Evolutionary conservation across 805 yeast genomes (phyloP).

Genomic region (Ogataea parapolymorpha): DNA sequence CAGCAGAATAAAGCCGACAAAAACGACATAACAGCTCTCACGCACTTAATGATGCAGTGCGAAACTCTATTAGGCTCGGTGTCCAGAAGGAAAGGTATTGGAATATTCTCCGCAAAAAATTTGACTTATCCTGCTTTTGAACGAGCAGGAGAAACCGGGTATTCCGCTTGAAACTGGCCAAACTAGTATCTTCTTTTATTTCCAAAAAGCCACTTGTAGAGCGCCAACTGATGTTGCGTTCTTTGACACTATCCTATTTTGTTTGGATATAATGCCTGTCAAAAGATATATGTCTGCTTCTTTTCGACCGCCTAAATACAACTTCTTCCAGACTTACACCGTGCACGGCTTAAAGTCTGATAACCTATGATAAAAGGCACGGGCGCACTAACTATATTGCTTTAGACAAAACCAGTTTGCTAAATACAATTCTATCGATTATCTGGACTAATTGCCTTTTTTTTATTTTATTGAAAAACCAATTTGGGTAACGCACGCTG

Average conservation of each 20-base stretch:
- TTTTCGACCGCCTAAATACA: not conserved
- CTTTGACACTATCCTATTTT: not conserved
- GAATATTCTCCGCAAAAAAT: not conserved
- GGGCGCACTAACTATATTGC: not conserved
- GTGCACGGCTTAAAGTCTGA: not conserved
- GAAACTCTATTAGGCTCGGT: slow-evolving; percentile 4
- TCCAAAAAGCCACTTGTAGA: not conserved
- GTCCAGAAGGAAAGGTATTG: not conserved
- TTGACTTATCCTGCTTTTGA: not conserved
- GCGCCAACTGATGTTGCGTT: not conserved
- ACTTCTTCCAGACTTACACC: not conserved
- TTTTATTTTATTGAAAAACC: not conserved
- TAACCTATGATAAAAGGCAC: not conserved
- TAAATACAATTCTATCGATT: slow-evolving; percentile 8
- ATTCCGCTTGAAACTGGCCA: not conserved
- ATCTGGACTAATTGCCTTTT: slow-evolving; percentile 8
- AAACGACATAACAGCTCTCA: slow-evolving; percentile 30
- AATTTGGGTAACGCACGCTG: slow-evolving; percentile 7
- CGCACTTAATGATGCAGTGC: not conserved
- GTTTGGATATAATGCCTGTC: not conserved
- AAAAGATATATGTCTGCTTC: not conserved
- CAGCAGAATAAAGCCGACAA: slow-evolving; percentile 35
- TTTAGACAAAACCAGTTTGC: slow-evolving; percentile 12
- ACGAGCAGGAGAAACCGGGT: not conserved
- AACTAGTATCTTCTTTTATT: not conserved